A percentile compares a stretch with the other conserved stretches of the same genome.
These are phyloP conservation scores for Hypoxylon trugodes DNA, from an alignment of 495 filamentous ascomycete species.

Conservation along the genomic window DNA sequence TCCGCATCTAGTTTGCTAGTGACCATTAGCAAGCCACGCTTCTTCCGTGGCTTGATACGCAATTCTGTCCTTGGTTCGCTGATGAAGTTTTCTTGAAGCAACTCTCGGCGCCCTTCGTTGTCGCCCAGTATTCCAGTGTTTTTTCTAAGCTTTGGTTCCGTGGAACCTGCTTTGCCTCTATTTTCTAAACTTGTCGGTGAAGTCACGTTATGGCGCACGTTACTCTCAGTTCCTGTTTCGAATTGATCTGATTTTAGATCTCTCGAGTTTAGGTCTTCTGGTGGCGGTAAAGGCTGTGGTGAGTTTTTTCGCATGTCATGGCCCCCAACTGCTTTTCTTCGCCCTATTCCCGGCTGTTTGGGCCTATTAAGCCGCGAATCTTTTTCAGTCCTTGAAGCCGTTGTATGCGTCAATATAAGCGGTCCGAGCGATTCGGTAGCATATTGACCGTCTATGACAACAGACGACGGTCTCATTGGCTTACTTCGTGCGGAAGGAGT, in stretches of 20 bases:
- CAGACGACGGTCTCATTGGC: constrained; percentile 11
- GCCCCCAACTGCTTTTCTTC: background rate
- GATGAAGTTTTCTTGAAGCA: constrained; percentile 2
- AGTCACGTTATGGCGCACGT: background rate
- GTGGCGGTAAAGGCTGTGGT: background rate
- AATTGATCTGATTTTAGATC: background rate
- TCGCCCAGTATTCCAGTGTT: background rate
- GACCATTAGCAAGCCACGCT: constrained; percentile 51
- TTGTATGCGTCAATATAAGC: background rate
- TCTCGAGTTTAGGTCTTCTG: background rate
- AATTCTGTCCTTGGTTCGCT: constrained; percentile 50
- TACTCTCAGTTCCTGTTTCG: background rate
- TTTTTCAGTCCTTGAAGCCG: background rate
- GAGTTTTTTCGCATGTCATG: background rate
- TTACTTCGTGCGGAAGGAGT: constrained; percentile 42
- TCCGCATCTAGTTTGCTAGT: constrained; percentile 5
- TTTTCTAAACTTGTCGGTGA: background rate
- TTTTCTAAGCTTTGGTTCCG: background rate
- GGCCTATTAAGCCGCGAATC: background rate
- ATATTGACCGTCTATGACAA: constrained; percentile 15
- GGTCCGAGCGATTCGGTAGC: constrained; percentile 13
- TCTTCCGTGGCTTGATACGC: constrained; percentile 52
- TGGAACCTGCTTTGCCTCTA: background rate
- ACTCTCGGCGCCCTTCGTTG: background rate
- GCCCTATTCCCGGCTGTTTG: background rate